Conservation (phyloP, 306 rosid species). For the Trifolium pratense region DNA sequence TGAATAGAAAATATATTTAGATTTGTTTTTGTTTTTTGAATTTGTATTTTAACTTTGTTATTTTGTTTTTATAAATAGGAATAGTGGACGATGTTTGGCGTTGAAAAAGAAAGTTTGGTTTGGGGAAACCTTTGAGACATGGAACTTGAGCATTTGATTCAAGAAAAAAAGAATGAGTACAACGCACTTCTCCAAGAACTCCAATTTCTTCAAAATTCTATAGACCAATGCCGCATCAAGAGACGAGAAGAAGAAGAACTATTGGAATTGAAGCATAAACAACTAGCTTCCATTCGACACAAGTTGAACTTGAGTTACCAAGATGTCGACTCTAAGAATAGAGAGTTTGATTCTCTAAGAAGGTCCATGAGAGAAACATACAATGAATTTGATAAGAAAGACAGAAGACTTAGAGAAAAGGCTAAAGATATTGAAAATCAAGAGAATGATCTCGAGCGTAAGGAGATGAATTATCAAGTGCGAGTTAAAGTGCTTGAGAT, state of each 20-base stretch:
- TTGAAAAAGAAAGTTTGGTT: no score
- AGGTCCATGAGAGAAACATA: slow-evolving; percentile 2
- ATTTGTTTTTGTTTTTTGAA: no score
- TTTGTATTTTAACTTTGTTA: no score
- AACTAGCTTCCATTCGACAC: neutral
- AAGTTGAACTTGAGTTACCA: neutral
- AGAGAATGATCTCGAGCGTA: neutral
- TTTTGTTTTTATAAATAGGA: no score
- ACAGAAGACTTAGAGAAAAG: slow-evolving; percentile 1
- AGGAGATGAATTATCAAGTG: neutral
- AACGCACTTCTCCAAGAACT: slow-evolving; percentile 34
- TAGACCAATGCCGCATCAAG: slow-evolving; percentile 2
- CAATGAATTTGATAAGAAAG: slow-evolving; percentile 41
- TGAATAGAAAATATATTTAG: no score
- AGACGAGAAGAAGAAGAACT: slow-evolving; percentile 1
- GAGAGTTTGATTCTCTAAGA: slow-evolving; percentile 17
- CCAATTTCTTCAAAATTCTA: slow-evolving; percentile 11
- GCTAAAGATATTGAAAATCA: neutral
- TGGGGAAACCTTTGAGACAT: neutral
- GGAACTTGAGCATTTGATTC: neutral
- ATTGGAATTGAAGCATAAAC: neutral
- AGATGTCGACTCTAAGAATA: neutral
- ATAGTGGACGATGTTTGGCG: no score
- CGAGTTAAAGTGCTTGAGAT: neutral
- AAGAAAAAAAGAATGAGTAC: slow-evolving; percentile 16